Conservation (phyloP, 2,329 filamentous ascomycete genomes). For the Elsinoe ampelina region DNA sequence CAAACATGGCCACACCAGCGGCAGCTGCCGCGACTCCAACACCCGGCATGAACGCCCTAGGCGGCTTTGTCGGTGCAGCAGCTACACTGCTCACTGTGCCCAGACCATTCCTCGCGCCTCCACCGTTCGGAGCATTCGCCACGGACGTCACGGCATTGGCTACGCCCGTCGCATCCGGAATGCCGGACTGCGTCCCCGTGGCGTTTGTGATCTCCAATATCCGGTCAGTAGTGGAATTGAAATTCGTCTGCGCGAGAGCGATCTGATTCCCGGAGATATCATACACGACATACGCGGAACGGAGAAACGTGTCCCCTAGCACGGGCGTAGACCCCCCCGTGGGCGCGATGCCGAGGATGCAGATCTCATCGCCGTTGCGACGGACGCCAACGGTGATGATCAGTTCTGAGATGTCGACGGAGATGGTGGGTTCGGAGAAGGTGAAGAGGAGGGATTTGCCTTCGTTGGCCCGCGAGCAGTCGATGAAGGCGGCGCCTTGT, state of each 20-base stretch:
- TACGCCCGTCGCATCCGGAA: slow-evolving; percentile 47
- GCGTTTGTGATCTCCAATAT: slow-evolving; percentile 45
- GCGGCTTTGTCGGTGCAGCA: slow-evolving; percentile 20
- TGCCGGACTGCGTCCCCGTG: slow-evolving; percentile 32
- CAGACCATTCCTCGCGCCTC: slow-evolving; percentile 31
- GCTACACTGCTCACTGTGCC: slow-evolving; percentile 12
- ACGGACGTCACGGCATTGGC: slow-evolving; percentile 41
- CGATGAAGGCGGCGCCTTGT: slow-evolving; percentile 41
- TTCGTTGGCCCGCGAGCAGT: slow-evolving; percentile 44
- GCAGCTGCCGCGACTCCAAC: slow-evolving; percentile 22
- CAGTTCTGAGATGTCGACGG: slow-evolving; percentile 47
- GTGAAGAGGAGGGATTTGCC: slow-evolving; percentile 46
- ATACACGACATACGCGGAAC: slow-evolving; percentile 55
- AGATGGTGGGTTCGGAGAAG: slow-evolving; percentile 47
- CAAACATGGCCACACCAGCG: slow-evolving; percentile 22
- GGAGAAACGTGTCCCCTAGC: slow-evolving; percentile 54
- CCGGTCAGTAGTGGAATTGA: slow-evolving; percentile 45
- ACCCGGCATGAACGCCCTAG: slow-evolving; percentile 17
- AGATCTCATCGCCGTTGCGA: slow-evolving; percentile 31
- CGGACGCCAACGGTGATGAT: slow-evolving; percentile 42
- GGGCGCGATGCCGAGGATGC: slow-evolving; percentile 45
- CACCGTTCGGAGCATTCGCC: slow-evolving; percentile 33
- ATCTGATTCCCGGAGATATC: slow-evolving; percentile 52
- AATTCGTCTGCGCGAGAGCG: slow-evolving; percentile 51
- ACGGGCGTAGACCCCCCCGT: slow-evolving; percentile 40